These are phyloP conservation scores for Phaffomyces antillensis DNA, from an alignment of 805 yeast genomes.

Conservation along the genomic window DNA sequence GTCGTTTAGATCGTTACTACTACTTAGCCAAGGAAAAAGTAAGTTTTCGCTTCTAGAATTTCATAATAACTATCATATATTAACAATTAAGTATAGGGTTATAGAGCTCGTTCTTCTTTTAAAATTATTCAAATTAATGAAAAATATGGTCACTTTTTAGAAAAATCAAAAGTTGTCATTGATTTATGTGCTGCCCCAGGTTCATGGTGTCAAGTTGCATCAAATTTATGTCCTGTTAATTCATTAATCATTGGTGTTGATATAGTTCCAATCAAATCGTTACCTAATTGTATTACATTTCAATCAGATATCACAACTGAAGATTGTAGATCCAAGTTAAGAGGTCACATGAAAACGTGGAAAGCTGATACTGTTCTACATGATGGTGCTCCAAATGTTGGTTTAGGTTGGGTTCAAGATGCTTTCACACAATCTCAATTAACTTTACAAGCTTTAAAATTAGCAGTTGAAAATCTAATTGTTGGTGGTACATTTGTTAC, in stretches of 20 bases:
- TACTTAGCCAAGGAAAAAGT: conserved; percentile 89
- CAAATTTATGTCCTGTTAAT: conserved; percentile 85
- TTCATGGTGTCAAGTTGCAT: conserved; percentile 99
- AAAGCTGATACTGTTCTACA: conserved; percentile 96
- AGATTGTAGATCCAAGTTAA: conserved; percentile 87
- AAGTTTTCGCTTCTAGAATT: conserved; percentile 2
- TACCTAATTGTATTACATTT: conserved; percentile 90
- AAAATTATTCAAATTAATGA: conserved; percentile 92
- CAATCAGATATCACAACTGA: conserved; percentile 98
- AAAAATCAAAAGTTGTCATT: conserved; percentile 89
- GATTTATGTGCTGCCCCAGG: conserved; percentile 99
- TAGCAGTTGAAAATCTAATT: conserved; percentile 87
- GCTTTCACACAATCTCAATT: conserved; percentile 97
- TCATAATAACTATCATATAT: not conserved
- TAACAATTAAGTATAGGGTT: conserved; percentile 43
- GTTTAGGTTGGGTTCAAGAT: conserved; percentile 99
- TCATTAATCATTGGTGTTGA: conserved; percentile 97
- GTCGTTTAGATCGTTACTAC: conserved; percentile 98
- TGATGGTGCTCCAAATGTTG: conserved; percentile 99
- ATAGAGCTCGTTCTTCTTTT: conserved; percentile 97
- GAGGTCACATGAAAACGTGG: conserved; percentile 98
- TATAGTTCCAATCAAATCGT: conserved; percentile 93
- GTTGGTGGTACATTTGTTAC: conserved; percentile 96
- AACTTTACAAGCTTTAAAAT: conserved; percentile 84
- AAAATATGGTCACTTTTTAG: conserved; percentile 91